phyloP scores from a whole-genome alignment of 805 yeast genomes.

The Schwanniomyces yamadae region DNA sequence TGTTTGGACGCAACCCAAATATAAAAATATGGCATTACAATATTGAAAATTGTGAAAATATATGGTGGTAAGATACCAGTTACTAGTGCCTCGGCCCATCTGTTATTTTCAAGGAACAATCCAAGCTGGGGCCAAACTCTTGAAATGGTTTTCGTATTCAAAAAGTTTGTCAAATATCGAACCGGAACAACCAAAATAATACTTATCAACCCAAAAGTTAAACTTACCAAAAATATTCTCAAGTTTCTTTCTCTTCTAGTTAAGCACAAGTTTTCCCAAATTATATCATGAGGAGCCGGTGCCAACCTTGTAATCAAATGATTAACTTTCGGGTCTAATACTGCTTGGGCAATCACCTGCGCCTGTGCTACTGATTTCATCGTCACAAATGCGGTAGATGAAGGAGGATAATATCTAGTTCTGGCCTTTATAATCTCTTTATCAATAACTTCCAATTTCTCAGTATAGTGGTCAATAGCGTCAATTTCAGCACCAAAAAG shows the following conservation, averaged over 20 bases:
- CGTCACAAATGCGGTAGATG: slow-evolving; percentile 90
- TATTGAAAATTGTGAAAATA: slow-evolving; percentile 80
- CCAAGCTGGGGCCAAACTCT: slow-evolving; percentile 85
- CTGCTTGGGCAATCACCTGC: slow-evolving; percentile 95
- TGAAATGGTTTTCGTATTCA: slow-evolving; percentile 74
- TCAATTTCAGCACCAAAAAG: slow-evolving; percentile 70
- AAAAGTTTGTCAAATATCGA: slow-evolving; percentile 75
- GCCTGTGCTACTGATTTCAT: slow-evolving; percentile 95
- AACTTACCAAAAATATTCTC: slow-evolving; percentile 62
- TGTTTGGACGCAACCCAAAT: slow-evolving; percentile 80
- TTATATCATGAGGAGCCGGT: slow-evolving; percentile 94
- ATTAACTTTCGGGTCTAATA: slow-evolving; percentile 84
- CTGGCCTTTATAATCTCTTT: slow-evolving; percentile 66
- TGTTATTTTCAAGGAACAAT: slow-evolving; percentile 55
- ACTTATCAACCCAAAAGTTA: slow-evolving; percentile 65
- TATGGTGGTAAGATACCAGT: slow-evolving; percentile 91
- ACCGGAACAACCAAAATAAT: slow-evolving; percentile 80
- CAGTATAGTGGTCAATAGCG: slow-evolving; percentile 75
- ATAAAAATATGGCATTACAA: slow-evolving; percentile 80
- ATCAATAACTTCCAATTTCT: slow-evolving; percentile 67
- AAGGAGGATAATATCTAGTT: slow-evolving; percentile 68
- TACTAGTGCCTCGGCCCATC: slow-evolving; percentile 74
- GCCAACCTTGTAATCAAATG: slow-evolving; percentile 80
- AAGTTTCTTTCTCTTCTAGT: slow-evolving; percentile 69
- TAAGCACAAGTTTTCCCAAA: slow-evolving; percentile 87